Evolutionary conservation across 2,329 filamentous ascomycete genomes (phyloP), one percentile per base, ranked within the genome.

Genomic region (Xylariales sp.): DNA sequence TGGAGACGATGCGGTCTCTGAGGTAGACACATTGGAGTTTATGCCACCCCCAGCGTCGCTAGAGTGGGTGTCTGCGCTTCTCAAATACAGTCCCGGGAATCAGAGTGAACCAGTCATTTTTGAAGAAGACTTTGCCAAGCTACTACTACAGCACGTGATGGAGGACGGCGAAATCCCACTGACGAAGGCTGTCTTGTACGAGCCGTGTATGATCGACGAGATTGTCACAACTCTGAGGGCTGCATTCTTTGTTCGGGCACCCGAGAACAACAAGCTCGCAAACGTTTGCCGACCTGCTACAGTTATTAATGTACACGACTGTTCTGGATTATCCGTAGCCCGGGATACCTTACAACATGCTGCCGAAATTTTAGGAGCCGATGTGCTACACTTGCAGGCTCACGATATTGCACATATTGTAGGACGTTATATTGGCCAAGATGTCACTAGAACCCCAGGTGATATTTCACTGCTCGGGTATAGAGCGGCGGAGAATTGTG

Each of bases 321-420:
- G 71, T 55, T 69, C 72, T 9, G 75, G 74, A 0, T 73, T 68
- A 46, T 71, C 64, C 0, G 68, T 72, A 30, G 66, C 76, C 4
- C 71, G 60, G 36, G 71, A 72, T 9, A 67, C 75, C 9, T 36
- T 94, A 1, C 84, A 87, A 67, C 84, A 87, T 58, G 81, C 91
- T 50, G 91, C 91, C 0, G 81, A 81, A 12, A 84, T 88, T 41
- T 81, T 91, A 5, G 81, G 81, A 6, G 90, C 92, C 3, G 89
- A 95, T 71, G 75, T 95, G 3, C 80, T 96, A 39, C 85, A 87
- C 23, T 76, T 97, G 10, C 87, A 90, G 74, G 88, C 92, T 0
- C 86, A 90, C 69, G 90, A 91, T 74, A 80, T 97, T 61, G 91
- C 91, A 3, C 85, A 90, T 57, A 81, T 96, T 32, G 84, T 90